Evolutionary conservation across 2,329 filamentous ascomycete species (phyloP), one percentile per base, ranked within the genome.

Genomic region (Aureobasidium melanogenum): DNA sequence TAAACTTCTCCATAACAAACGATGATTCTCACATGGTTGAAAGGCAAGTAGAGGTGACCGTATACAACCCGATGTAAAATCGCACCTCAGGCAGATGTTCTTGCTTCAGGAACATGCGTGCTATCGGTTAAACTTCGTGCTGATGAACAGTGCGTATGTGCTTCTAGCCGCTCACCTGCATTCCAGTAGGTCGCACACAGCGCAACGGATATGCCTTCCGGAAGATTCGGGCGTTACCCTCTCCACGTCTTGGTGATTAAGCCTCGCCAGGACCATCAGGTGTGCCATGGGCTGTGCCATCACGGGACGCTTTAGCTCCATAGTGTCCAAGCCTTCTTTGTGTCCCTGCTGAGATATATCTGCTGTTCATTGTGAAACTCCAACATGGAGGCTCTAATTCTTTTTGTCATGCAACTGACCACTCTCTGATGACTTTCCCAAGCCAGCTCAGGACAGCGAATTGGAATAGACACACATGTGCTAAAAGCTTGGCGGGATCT

Each of bases 331-430:
- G 56, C 56, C 56, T 30, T 59, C 56, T 48, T 50, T 59, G 56
- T 59, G 22, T 32, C 24, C 43, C 36, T 59, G 43, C 44, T 58
- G 43, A 47, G 41, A 47, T 59, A 50, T 59, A 50, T 50, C 44
- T 28, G 56, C 56, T 59, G 56, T 46, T 43, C 44, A 59, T 59
- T 50, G 56, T 59, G 56, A 7, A 19, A 59, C 56, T 30, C 15
- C n/a, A 22, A n/a, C 3, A 36, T 38, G 54, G 39, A 28, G 26
- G 30, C 30, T 47, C 30, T 57, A 28, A 47, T 59, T 34, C 34
- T 48, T 50, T 59, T 50, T 59, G 56, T 59, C 56, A 59, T 59
- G 56, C 43, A 26, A 50, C 36, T 59, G 56, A 59, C 56, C 56
- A 59, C 43, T 59, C 43, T 50, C 22, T 38, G 44, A 32, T 32